Evolutionary conservation across 441 rosid species (phyloP).

Genomic region (Eutrema salsugineum): DNA sequence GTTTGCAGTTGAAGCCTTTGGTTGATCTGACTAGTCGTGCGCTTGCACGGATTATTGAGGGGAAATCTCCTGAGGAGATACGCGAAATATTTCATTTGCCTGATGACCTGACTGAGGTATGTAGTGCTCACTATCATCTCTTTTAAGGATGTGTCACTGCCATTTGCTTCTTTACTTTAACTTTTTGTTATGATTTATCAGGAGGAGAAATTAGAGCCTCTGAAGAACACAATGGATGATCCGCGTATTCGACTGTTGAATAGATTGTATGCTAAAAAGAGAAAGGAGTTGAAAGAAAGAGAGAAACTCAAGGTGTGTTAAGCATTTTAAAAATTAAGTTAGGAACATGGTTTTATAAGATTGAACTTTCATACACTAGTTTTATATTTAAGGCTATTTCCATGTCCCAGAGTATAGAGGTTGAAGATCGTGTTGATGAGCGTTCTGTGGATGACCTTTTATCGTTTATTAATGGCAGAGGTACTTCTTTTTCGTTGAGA

Average conservation of each 20-base stretch:
- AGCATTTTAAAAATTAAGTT: neutral
- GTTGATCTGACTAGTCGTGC: conserved; percentile 80
- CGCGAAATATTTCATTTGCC: conserved; percentile 81
- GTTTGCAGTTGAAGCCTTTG: conserved; percentile 71
- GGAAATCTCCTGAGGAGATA: conserved; percentile 70
- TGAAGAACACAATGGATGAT: conserved; percentile 66
- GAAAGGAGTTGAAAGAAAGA: conserved; percentile 67
- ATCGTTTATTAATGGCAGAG: conserved; percentile 82
- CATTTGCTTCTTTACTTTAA: neutral
- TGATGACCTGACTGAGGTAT: conserved; percentile 81
- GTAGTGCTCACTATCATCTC: conserved; percentile 27
- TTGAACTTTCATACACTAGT: neutral
- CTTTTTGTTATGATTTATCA: conserved; percentile 25
- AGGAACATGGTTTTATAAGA: conserved; percentile 1
- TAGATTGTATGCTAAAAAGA: conserved; percentile 64
- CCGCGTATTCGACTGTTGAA: conserved; percentile 70
- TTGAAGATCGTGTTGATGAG: conserved; percentile 71
- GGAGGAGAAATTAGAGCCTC: conserved; percentile 81
- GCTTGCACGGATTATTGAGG: conserved; percentile 71
- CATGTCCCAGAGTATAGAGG: conserved; percentile 56
- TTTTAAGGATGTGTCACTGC: conserved; percentile 7
- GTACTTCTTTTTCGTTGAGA: conserved; percentile 30
- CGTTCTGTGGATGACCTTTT: conserved; percentile 93
- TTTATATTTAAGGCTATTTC: conserved; percentile 4
- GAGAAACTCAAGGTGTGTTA: conserved; percentile 53